Evolutionary conservation across 306 rosid genomes (phyloP).

Genomic region (Gleditsia sinensis): DNA sequence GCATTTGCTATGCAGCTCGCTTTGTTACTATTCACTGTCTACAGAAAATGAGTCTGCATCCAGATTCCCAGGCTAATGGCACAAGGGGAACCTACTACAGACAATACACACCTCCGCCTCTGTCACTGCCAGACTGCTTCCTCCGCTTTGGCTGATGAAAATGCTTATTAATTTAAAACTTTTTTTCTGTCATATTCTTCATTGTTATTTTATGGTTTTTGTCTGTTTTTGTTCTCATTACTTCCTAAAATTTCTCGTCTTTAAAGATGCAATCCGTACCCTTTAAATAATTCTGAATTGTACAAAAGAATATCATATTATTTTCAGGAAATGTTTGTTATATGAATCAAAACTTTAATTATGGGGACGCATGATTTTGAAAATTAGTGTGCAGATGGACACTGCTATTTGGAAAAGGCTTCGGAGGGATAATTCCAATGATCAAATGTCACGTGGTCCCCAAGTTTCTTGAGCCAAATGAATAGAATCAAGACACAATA

Average conservation of each 20-base stretch:
- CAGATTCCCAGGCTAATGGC: not conserved
- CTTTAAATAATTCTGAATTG: not conserved
- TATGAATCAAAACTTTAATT: slow-evolving; percentile 4
- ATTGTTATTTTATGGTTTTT: slow-evolving; percentile 1
- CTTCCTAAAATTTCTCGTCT: not conserved
- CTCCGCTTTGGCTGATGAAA: not conserved
- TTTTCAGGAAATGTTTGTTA: not conserved
- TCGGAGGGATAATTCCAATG: slow-evolving; percentile 11
- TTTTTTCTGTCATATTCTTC: slow-evolving; percentile 13
- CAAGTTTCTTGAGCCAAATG: slow-evolving; percentile 28
- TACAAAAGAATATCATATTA: slow-evolving; percentile 20
- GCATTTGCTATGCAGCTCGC: too few species aligned
- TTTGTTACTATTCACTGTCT: too few species aligned
- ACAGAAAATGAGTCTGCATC: not conserved
- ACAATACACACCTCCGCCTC: not conserved
- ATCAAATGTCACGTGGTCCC: slow-evolving; percentile 39
- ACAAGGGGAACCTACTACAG: not conserved
- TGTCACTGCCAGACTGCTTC: too few species aligned
- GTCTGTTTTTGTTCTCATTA: not conserved
- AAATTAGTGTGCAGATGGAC: not conserved
- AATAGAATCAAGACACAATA: not conserved
- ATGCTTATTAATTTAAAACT: slow-evolving; percentile 5
- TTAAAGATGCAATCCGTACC: slow-evolving; percentile 16
- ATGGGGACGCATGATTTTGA: not conserved
- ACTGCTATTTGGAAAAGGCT: not conserved